A percentile compares a stretch with the other conserved stretches of the same genome.
Conservation (phyloP, 805 yeast species). For the Candida piceae region DNA sequence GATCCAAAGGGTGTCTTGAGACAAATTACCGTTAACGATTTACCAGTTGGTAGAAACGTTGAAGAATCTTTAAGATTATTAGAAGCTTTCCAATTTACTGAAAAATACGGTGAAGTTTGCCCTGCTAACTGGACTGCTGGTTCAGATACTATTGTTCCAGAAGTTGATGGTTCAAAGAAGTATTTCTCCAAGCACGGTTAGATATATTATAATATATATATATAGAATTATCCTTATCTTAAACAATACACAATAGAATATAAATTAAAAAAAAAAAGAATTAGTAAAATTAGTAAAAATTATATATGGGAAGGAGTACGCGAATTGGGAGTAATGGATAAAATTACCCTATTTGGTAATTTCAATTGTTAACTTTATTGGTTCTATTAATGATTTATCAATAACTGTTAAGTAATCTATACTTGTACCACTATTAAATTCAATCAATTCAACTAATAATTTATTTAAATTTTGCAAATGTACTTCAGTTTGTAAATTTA, state of each 20-base stretch:
- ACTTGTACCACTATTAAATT: constrained; percentile 6
- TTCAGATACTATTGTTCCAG: constrained; percentile 85
- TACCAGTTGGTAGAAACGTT: constrained; percentile 98
- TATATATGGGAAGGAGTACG: too few relatives aligned
- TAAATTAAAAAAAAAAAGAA: too few relatives aligned
- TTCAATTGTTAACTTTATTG: constrained; percentile 4
- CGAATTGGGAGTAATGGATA: too few relatives aligned
- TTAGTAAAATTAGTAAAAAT: too few relatives aligned
- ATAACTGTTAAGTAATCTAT: constrained; percentile 7
- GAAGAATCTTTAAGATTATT: constrained; percentile 96
- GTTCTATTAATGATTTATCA: constrained; percentile 8
- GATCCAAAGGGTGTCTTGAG: constrained; percentile 94
- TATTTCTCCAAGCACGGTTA: constrained; percentile 56
- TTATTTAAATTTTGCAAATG: background rate
- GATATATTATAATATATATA: too few relatives aligned
- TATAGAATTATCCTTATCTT: too few relatives aligned
- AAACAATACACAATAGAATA: too few relatives aligned
- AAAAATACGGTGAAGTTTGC: constrained; percentile 98
- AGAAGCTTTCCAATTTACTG: constrained; percentile 99
- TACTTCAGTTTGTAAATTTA: background rate
- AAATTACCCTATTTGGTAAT: background rate
- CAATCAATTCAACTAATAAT: constrained; percentile 9
- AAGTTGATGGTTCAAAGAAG: constrained; percentile 70
- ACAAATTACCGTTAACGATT: constrained; percentile 97
- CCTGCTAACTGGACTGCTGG: constrained; percentile 99